These are phyloP conservation scores for Primulina huaijiensis DNA, from an alignment of 257 asterid species.

Conservation along the genomic window DNA sequence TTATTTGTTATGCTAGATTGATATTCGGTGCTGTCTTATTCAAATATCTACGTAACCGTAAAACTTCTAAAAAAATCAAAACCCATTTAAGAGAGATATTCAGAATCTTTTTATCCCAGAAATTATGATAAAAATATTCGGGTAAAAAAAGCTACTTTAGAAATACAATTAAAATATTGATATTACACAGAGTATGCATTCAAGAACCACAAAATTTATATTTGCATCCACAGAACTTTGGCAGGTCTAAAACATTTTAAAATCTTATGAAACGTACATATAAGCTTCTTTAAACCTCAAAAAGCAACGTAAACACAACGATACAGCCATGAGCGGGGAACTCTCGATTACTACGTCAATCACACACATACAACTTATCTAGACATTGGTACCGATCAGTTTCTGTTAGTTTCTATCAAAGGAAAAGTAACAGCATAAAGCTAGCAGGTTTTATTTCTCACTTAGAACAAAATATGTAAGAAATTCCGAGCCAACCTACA, in stretches of 20 bases:
- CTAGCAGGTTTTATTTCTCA: constrained; percentile 6
- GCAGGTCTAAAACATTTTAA: neutral
- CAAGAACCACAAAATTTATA: neutral
- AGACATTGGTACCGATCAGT: neutral
- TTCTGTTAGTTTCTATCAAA: neutral
- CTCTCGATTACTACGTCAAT: neutral
- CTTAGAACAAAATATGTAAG: constrained; percentile 1
- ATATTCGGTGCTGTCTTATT: neutral
- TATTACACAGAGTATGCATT: neutral
- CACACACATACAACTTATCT: constrained; percentile 11
- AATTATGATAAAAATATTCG: too few species aligned
- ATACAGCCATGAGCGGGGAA: neutral
- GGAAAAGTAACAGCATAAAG: neutral
- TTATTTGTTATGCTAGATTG: too few species aligned
- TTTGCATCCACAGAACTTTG: neutral
- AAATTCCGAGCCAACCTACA: constrained; percentile 3
- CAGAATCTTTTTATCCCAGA: too few species aligned
- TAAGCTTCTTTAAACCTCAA: neutral
- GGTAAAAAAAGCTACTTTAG: neutral
- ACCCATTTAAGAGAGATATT: neutral
- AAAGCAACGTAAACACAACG: constrained; percentile 2
- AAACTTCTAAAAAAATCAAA: neutral
- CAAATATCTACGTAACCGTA: neutral
- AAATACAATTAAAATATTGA: too few species aligned
- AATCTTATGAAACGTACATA: neutral